These are phyloP conservation scores for Elongisporangium senticosum DNA, from an alignment of 352 stramenopile species.

Conservation along the genomic window DNA sequence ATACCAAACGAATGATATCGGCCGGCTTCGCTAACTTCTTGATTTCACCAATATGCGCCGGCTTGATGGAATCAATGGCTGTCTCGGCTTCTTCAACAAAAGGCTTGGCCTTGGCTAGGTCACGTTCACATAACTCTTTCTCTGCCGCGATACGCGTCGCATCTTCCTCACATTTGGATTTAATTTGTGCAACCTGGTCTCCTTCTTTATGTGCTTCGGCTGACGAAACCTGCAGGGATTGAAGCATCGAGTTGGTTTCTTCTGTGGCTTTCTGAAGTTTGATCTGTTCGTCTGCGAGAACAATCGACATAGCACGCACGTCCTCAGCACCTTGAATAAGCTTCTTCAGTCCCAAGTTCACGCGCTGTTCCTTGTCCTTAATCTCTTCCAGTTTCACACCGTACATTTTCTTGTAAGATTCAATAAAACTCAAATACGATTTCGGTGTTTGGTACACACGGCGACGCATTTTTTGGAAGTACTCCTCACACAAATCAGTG, in stretches of 20 bases:
- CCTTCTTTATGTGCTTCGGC: constrained; percentile 96
- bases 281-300: constrained; percentile 94
- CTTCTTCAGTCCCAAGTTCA: constrained; percentile 97
- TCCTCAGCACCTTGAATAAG: constrained; percentile 96
- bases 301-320: constrained; percentile 96
- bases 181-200: constrained; percentile 96
- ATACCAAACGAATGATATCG: constrained; percentile 98
- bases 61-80: constrained; percentile 97
- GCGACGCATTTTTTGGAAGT: constrained; percentile 97
- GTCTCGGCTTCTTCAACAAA: constrained; percentile 97
- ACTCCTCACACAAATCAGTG: constrained; percentile 96
- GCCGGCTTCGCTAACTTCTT: constrained; percentile 97
- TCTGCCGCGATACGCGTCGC: constrained; percentile 92
- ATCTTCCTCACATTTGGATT: constrained; percentile 95
- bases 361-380: constrained; percentile 95
- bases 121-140: constrained; percentile 93
- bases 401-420: constrained; percentile 98
- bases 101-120: constrained; percentile 97
- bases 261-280: constrained; percentile 96
- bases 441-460: constrained; percentile 98
- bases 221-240: constrained; percentile 93
- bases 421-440: constrained; percentile 98
- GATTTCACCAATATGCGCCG: constrained; percentile 96
- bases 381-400: constrained; percentile 90
- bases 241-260: constrained; percentile 97